These are phyloP conservation scores for Candida endomychidarum DNA, from an alignment of 805 yeast species.

Conservation along the genomic window DNA sequence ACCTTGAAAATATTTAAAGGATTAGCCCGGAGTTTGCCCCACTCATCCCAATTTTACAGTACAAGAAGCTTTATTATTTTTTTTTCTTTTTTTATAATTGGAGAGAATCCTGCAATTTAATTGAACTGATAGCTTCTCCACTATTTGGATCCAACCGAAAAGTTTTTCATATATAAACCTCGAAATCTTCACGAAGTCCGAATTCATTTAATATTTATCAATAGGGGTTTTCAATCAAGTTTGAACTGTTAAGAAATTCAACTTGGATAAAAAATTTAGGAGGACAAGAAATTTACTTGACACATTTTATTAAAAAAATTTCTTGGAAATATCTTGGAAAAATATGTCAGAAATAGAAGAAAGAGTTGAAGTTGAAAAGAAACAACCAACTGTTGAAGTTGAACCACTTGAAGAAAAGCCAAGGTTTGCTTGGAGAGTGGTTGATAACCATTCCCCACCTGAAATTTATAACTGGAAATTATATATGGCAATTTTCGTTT, in stretches of 20 bases:
- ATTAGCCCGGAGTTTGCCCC: neutral
- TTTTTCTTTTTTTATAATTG: too few relatives aligned
- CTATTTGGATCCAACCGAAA: neutral
- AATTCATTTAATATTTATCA: neutral
- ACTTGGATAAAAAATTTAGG: too few relatives aligned
- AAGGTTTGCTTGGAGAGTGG: constrained; percentile 16
- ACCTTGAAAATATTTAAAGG: too few relatives aligned
- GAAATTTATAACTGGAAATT: constrained; percentile 50
- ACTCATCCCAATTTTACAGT: neutral
- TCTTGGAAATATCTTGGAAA: neutral
- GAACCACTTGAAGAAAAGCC: constrained; percentile 5
- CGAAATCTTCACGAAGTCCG: neutral
- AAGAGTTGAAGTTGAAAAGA: neutral
- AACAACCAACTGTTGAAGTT: neutral
- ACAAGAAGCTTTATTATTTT: too few relatives aligned
- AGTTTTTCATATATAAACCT: neutral
- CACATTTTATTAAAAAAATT: neutral
- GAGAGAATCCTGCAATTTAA: too few relatives aligned
- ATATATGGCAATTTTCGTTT: constrained; percentile 45
- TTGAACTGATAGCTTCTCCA: too few relatives aligned
- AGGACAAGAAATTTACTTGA: neutral
- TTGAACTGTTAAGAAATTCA: too few relatives aligned
- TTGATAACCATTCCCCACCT: constrained; percentile 33
- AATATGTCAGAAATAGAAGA: constrained; percentile 3
- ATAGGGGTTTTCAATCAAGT: neutral